A percentile compares a stretch with the other conserved stretches of the same genome.
phyloP scores from a whole-genome alignment of 2,329 filamentous ascomycete species.

The Clonostachys sp. region DNA sequence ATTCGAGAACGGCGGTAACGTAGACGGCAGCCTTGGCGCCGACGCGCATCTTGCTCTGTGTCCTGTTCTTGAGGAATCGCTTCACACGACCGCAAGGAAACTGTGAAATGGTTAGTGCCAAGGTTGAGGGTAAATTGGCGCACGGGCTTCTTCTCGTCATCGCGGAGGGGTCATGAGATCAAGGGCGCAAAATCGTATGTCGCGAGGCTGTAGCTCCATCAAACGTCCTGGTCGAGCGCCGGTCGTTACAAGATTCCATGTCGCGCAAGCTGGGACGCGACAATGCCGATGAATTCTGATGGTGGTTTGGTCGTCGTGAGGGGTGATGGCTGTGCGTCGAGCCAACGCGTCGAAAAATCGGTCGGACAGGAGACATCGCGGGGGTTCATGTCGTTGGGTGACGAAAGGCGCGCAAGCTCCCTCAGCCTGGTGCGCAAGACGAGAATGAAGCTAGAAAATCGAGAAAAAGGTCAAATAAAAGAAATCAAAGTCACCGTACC shows the following conservation, averaged over 20 bases:
- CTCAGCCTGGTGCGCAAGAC: too few species aligned
- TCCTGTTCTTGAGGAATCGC: slow-evolving; percentile 99
- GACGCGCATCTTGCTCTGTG: slow-evolving; percentile 99
- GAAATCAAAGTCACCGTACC: slow-evolving; percentile 51
- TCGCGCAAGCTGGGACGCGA: not conserved
- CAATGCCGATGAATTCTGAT: not conserved
- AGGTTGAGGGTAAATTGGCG: not conserved
- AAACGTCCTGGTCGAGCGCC: too few species aligned
- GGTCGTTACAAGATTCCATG: not conserved
- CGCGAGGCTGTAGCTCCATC: too few species aligned
- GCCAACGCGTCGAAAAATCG: not conserved
- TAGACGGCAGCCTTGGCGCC: slow-evolving; percentile 98
- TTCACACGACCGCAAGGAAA: slow-evolving; percentile 99
- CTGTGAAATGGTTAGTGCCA: slow-evolving; percentile 39
- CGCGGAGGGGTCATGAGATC: not conserved
- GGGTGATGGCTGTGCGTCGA: not conserved
- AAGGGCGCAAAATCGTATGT: too few species aligned
- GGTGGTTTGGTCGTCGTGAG: too few species aligned
- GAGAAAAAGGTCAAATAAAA: slow-evolving; percentile 11
- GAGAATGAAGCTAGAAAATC: too few species aligned
- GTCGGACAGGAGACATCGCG: not conserved
- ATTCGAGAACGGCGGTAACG: slow-evolving; percentile 96
- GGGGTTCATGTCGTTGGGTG: not conserved
- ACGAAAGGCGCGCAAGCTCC: not conserved
- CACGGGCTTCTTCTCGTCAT: not conserved